Evolutionary conservation across 257 asterid species (phyloP).

Genomic region (Phtheirospermum japonicum): DNA sequence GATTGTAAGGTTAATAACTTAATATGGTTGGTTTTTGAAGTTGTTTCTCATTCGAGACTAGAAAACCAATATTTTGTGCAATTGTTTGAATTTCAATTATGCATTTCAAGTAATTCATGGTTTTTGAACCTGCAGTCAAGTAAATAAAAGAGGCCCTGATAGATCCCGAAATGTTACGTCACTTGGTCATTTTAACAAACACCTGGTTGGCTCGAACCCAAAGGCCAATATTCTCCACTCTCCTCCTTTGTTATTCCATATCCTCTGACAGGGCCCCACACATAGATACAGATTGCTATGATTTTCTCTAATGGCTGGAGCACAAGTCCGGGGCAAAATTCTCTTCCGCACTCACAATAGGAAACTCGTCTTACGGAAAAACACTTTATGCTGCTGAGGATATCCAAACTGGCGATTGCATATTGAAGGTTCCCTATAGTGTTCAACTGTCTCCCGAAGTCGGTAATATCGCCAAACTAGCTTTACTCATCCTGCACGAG

Average conservation of each 20-base stretch:
- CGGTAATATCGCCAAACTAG: conserved; percentile 64
- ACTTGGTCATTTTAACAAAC: conserved; percentile 36
- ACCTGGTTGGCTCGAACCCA: conserved; percentile 36
- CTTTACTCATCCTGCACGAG: too few relatives aligned
- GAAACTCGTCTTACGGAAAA: too few relatives aligned
- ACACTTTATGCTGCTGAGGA: too few relatives aligned
- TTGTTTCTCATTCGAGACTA: neutral
- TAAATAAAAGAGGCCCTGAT: neutral
- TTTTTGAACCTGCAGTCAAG: too few relatives aligned
- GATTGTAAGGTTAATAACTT: neutral
- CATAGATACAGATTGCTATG: conserved; percentile 41
- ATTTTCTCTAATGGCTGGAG: conserved; percentile 75
- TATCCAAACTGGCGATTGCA: conserved; percentile 56
- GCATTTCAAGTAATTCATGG: conserved; percentile 2
- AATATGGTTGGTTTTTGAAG: too few relatives aligned
- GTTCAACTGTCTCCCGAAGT: conserved; percentile 63
- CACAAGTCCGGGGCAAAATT: conserved; percentile 53
- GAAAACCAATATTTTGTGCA: conserved; percentile 1
- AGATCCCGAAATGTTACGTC: conserved; percentile 31
- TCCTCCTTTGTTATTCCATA: too few relatives aligned
- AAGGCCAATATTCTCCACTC: conserved; percentile 28
- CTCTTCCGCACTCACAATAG: conserved; percentile 61
- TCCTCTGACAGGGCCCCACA: conserved; percentile 15
- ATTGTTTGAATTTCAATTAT: neutral
- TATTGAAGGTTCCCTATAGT: conserved; percentile 63